These are phyloP conservation scores for Coniochaeta sp. DNA, from an alignment of 2,329 filamentous ascomycete genomes.

Conservation along the genomic window DNA sequence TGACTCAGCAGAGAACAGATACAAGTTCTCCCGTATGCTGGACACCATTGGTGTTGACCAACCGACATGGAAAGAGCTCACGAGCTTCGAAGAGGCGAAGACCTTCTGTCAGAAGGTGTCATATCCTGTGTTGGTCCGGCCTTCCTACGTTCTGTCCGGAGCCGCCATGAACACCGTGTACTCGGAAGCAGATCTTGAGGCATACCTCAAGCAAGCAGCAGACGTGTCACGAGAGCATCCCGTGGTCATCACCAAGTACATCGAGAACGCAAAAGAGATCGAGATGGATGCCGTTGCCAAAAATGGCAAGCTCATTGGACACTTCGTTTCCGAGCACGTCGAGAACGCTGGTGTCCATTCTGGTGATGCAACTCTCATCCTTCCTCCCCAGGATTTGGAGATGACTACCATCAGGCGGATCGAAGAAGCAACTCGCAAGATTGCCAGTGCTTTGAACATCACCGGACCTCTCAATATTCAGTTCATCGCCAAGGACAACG, in stretches of 20 bases:
- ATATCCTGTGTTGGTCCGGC: conserved; percentile 90
- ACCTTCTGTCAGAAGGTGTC: conserved; percentile 81
- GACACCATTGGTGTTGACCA: conserved; percentile 93
- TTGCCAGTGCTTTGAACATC: conserved; percentile 86
- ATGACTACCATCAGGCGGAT: conserved; percentile 83
- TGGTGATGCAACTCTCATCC: conserved; percentile 90
- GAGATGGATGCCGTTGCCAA: conserved; percentile 98
- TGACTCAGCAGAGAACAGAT: conserved; percentile 92
- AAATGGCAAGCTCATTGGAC: conserved; percentile 82
- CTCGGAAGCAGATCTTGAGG: conserved; percentile 84
- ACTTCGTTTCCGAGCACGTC: conserved; percentile 98
- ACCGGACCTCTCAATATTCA: conserved; percentile 98
- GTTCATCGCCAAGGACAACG: conserved; percentile 98
- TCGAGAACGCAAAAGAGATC: conserved; percentile 98
- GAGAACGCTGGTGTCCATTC: conserved; percentile 99
- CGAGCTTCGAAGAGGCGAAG: conserved; percentile 84
- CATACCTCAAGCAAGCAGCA: conserved; percentile 81
- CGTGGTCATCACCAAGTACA: conserved; percentile 98
- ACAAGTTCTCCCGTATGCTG: conserved; percentile 98
- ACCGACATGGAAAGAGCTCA: conserved; percentile 96
- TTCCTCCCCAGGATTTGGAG: conserved; percentile 90
- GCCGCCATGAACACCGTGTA: conserved; percentile 99
- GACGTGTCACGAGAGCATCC: conserved; percentile 94
- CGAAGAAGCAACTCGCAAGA: conserved; percentile 91
- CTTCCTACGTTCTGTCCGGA: conserved; percentile 93